Base-by-base conservation (phyloP, 108 stramenopile genomes). In the Craspedostauros australis region DNA sequence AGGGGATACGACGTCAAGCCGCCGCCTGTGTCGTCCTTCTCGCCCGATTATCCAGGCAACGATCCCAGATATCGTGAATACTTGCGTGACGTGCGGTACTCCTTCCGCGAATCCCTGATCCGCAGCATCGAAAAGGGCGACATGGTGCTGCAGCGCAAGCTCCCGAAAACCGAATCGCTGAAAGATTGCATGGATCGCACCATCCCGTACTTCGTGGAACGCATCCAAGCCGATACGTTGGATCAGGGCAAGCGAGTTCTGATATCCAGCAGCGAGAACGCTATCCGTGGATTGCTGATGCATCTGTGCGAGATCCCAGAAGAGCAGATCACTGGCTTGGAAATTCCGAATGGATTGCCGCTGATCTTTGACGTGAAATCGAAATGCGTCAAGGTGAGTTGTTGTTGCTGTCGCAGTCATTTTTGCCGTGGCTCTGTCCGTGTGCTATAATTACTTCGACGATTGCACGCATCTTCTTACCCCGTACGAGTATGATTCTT, bases 341-440 rank as follows among this genome's bases (percentile, higher is more conserved):
- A 99, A 62, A 93, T 99, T 42, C 98, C 98, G 0, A 99, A 97
- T 36, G 95, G 96, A n/a, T 51, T 97, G 0, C 96, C 96, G n/a
- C 60, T 97, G 0, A 78, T 95, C 55, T 97, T 77, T 63, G 88
- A 97, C 51, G 55, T 84, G 14, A 69, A 69, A 42, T 68, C 72
- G 2, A 84, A 85, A 40, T 86, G 81, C 50, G 58, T 94, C 29
- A 82, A 48, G 46, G 46, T 48, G 20, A 5, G 46, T 24, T n/a
- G n/a, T n/a, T n/a, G n/a, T n/a, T n/a, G n/a, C n/a, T n/a, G n/a
- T n/a, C n/a, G n/a, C n/a, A n/a, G n/a, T n/a, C n/a, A n/a, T n/a
- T n/a, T n/a, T n/a, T n/a, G n/a, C n/a, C n/a, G n/a, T n/a, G n/a
- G n/a, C n/a, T n/a, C n/a, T n/a, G n/a, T n/a, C n/a, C n/a, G n/a